These are phyloP conservation scores for Ceratocystiopsis brevicomis DNA, from an alignment of 2,329 filamentous ascomycete species.

Conservation along the genomic window DNA sequence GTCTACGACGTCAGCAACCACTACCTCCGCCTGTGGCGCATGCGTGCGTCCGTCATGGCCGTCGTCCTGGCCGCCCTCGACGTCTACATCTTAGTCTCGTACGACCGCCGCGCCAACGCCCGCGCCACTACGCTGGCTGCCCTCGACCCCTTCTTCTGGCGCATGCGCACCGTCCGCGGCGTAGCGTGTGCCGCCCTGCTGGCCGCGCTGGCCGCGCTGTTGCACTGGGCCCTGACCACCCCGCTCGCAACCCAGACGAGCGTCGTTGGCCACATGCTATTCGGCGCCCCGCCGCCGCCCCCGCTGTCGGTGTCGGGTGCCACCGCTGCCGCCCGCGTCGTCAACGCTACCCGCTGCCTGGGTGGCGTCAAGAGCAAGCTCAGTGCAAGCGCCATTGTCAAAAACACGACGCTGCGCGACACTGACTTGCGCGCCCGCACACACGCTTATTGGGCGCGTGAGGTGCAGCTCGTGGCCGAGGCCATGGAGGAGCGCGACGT, in stretches of 20 bases:
- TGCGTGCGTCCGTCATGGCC: constrained; percentile 44
- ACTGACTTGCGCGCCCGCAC: constrained; percentile 44
- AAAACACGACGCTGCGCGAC: constrained; percentile 65
- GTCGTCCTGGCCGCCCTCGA: constrained; percentile 43
- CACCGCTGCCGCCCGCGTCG: constrained; percentile 40
- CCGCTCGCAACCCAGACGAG: constrained; percentile 19
- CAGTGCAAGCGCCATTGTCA: constrained; percentile 52
- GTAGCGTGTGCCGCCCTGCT: constrained; percentile 48
- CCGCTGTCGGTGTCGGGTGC: constrained; percentile 16
- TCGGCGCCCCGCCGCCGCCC: constrained; percentile 38
- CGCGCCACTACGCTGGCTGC: constrained; percentile 42
- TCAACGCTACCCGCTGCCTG: constrained; percentile 35
- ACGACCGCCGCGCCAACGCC: constrained; percentile 46
- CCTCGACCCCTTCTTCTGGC: constrained; percentile 55
- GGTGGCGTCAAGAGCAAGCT: constrained; percentile 45
- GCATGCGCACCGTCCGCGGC: constrained; percentile 41
- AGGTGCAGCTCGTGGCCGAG: constrained; percentile 51
- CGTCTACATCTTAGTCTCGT: constrained; percentile 43
- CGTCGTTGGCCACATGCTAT: constrained; percentile 4
- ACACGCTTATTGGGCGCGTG: constrained; percentile 63
- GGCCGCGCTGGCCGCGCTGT: constrained; percentile 36
- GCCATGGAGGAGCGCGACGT: constrained; percentile 67
- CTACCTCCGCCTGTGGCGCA: constrained; percentile 36
- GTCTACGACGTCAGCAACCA: constrained; percentile 3
- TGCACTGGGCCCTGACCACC: constrained; percentile 66